phyloP scores from a whole-genome alignment of 768 basidiomycete species.

The Inosperma sp. region DNA sequence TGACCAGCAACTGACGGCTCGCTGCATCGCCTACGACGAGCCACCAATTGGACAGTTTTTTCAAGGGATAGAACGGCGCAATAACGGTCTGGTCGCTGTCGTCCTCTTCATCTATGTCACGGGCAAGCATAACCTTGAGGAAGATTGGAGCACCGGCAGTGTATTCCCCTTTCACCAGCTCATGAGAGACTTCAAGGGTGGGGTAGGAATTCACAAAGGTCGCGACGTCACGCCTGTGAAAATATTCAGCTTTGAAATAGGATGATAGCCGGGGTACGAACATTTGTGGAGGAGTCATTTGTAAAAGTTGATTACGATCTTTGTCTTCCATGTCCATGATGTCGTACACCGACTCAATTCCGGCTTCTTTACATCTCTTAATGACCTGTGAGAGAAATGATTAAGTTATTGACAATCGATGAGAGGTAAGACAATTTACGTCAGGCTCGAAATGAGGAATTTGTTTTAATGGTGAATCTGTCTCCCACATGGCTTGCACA shows the following conservation, averaged over 20 bases:
- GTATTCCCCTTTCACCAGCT: conserved; percentile 84
- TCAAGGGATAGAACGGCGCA: conserved; percentile 89
- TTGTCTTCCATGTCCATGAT: conserved; percentile 99
- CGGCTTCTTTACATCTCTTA: conserved; percentile 76
- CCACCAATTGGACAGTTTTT: conserved; percentile 97
- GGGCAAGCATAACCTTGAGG: conserved; percentile 72
- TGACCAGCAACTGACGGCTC: conserved; percentile 74
- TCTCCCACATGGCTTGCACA: conserved; percentile 97
- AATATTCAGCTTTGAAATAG: conserved; percentile 11
- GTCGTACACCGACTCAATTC: conserved; percentile 89
- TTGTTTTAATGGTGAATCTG: conserved; percentile 91
- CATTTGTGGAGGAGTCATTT: conserved; percentile 87
- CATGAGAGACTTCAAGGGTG: conserved; percentile 85
- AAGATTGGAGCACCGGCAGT: conserved; percentile 81
- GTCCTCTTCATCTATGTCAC: conserved; percentile 79
- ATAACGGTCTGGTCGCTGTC: conserved; percentile 79
- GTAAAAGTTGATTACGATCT: conserved; percentile 73
- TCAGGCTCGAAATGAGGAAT: conserved; percentile 95
- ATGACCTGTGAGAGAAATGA: conserved; percentile 54
- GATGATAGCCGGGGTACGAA: conserved; percentile 45
- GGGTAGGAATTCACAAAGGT: too few relatives aligned
- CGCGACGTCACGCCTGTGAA: conserved; percentile 82
- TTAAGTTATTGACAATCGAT: neutral
- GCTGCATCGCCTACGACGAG: conserved; percentile 84
- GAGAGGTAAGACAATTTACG: conserved; percentile 36